Evolutionary conservation across 1,284 basidiomycete genomes (phyloP).

Genomic region (Moesziomyces sp.): DNA sequence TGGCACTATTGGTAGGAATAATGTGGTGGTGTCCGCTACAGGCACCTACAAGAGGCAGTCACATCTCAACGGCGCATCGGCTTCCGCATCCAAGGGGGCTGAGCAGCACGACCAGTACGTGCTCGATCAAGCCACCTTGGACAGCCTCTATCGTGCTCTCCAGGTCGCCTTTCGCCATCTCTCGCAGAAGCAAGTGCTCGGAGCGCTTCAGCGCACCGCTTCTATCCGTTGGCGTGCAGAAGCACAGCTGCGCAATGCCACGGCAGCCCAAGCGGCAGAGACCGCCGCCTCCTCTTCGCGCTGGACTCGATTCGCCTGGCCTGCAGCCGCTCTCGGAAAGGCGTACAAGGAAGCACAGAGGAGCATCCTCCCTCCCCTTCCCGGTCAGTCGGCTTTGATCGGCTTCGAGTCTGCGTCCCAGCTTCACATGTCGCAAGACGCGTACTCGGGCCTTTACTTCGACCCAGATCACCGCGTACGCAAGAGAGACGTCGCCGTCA

Average conservation of each 20-base stretch:
- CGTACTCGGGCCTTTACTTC: conserved; percentile 13
- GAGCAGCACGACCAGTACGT: conserved; percentile 13
- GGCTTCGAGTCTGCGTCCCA: conserved; percentile 5
- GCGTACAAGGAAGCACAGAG: conserved; percentile 48
- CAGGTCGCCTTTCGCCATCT: conserved; percentile 40
- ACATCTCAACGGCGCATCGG: neutral
- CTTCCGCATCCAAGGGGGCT: neutral
- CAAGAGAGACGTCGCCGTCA: conserved; percentile 60
- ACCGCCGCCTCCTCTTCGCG: conserved; percentile 20
- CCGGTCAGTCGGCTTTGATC: conserved; percentile 10
- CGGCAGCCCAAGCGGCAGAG: conserved; percentile 35
- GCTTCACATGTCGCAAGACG: conserved; percentile 14
- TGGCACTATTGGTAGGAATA: conserved; percentile 20
- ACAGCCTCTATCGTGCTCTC: conserved; percentile 39
- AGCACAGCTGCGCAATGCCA: conserved; percentile 46
- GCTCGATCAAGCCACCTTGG: conserved; percentile 32
- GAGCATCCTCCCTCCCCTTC: conserved; percentile 14
- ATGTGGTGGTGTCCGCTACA: conserved; percentile 19
- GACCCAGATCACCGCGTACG: conserved; percentile 44
- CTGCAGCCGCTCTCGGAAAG: conserved; percentile 44
- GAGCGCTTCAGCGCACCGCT: conserved; percentile 52
- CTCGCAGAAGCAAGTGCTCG: conserved; percentile 43
- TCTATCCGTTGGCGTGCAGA: conserved; percentile 60
- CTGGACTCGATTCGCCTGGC: conserved; percentile 51
- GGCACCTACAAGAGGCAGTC: conserved; percentile 42